Base-by-base conservation (phyloP, 2,329 filamentous ascomycete species). In the Colletotrichum shisoi region DNA sequence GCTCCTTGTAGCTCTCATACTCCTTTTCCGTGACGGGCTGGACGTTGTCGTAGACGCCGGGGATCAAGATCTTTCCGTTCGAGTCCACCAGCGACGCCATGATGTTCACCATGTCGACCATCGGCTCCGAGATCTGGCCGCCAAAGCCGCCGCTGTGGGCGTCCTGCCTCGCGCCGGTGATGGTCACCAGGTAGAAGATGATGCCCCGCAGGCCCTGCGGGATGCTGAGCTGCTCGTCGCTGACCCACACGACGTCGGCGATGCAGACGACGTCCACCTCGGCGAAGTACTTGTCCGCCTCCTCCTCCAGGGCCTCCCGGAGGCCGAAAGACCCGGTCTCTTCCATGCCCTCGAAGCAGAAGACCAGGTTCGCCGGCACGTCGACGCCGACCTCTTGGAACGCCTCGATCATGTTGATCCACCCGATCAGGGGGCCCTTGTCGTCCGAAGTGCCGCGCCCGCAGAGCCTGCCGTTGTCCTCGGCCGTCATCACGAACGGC, bases 261-360 rank as follows among this genome's bases (percentile, higher is more conserved):
- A 99, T 99, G 82, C 95, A 99, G 68, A 98, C 92, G 6, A 94
- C 95, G 72, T 99, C 95, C 42, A 93, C 89, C 74, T 97, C 94
- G 75, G 92, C 92, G 83, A 99, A 99, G 84, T 89, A 98, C 74
- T 91, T 91, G 82, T 95, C 92, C 71, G 91, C 93, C 82, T 99
- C 95, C 53, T 87, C 89, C 72, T 91, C 85, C 80, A 99, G 97
- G 72, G 97, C 91, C 73, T 97, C 94, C 75, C 98, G 94, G 61
- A 99, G 85, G 39, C 95, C 95, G 77, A 98, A 94, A 0, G 94
- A 97, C 57, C 95, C 95, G 78, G 96, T 96, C 82, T 99, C 95
- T 82, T 99, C 95, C 95, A 99, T 99, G 54, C 95, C 95, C 84
- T 99, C 95, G 74, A 99, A 98, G 84, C 95, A 99, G 92, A 97